Percentiles rank a stretch among this genome's conserved stretches.
Evolutionary conservation across 2,329 filamentous ascomycete species (phyloP).

Genomic region (Coniochaeta ligniaria): DNA sequence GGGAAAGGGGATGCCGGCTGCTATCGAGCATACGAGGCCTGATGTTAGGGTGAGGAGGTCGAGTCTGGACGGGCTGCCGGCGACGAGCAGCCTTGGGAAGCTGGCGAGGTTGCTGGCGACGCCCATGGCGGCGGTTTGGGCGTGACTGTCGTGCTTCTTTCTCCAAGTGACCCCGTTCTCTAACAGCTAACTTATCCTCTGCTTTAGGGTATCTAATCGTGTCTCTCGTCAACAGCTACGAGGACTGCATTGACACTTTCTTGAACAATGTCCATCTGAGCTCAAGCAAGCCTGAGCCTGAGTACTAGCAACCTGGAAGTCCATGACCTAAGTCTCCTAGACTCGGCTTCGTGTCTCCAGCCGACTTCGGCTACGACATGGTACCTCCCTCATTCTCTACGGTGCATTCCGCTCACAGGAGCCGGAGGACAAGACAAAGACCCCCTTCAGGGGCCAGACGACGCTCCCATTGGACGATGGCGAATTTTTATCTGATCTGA

Average conservation of each 20-base stretch:
- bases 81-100: constrained; percentile 20
- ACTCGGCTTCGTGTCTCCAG: background rate
- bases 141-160: background rate
- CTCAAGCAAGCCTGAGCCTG: background rate
- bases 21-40: constrained; percentile 35
- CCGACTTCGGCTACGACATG: background rate
- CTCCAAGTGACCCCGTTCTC: background rate
- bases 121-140: background rate
- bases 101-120: constrained; percentile 10
- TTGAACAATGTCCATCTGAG: background rate
- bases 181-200: background rate
- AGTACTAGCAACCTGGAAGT: background rate
- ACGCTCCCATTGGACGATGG: background rate
- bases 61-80: constrained; percentile 18
- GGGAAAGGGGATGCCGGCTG: constrained; percentile 45
- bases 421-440: background rate
- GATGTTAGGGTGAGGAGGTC: constrained; percentile 25
- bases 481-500: background rate
- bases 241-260: background rate
- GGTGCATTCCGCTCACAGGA: background rate
- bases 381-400: background rate
- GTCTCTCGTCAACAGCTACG: background rate
- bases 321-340: background rate
- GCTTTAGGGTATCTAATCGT: background rate
- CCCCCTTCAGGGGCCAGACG: background rate